phyloP scores from a whole-genome alignment of 2,329 filamentous ascomycete genomes.

The Venturia effusa region DNA sequence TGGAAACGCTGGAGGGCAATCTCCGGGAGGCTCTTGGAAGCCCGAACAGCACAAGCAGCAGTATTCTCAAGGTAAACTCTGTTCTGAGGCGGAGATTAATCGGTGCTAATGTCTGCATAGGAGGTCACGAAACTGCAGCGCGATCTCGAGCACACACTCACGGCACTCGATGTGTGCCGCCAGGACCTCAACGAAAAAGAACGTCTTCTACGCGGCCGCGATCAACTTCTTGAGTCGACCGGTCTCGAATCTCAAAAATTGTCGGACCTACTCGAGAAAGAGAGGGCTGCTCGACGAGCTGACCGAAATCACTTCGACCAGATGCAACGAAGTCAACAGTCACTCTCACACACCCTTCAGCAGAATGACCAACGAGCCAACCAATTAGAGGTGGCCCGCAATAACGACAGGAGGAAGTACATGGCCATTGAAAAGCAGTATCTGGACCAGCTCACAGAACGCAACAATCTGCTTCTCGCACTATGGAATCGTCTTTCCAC shows the following conservation, averaged over 20 bases:
- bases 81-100: background rate
- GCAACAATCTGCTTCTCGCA: slow-evolving; percentile 77
- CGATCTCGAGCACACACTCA: slow-evolving; percentile 72
- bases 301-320: slow-evolving; percentile 84
- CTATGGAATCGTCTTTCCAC: slow-evolving; percentile 82
- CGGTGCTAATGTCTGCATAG: slow-evolving; percentile 27
- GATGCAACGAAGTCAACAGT: slow-evolving; percentile 76
- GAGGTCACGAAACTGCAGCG: slow-evolving; percentile 80
- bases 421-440: slow-evolving; percentile 65
- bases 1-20: slow-evolving; percentile 82
- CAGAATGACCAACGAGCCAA: slow-evolving; percentile 75
- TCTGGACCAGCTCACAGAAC: slow-evolving; percentile 78
- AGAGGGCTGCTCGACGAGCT: slow-evolving; percentile 71
- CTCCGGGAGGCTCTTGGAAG: slow-evolving; percentile 80
- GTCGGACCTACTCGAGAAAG: slow-evolving; percentile 81
- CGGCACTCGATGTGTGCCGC: slow-evolving; percentile 71
- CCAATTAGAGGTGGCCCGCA: slow-evolving; percentile 74
- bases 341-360: slow-evolving; percentile 74
- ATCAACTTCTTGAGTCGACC: slow-evolving; percentile 77
- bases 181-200: slow-evolving; percentile 81
- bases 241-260: slow-evolving; percentile 78
- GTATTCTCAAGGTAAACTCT: slow-evolving; percentile 58
- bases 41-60: slow-evolving; percentile 73
- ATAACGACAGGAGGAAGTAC: slow-evolving; percentile 67
- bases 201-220: slow-evolving; percentile 77